Evolutionary conservation across 148 eudicot genomes (phyloP).

Genomic region (Euryodendron excelsum): DNA sequence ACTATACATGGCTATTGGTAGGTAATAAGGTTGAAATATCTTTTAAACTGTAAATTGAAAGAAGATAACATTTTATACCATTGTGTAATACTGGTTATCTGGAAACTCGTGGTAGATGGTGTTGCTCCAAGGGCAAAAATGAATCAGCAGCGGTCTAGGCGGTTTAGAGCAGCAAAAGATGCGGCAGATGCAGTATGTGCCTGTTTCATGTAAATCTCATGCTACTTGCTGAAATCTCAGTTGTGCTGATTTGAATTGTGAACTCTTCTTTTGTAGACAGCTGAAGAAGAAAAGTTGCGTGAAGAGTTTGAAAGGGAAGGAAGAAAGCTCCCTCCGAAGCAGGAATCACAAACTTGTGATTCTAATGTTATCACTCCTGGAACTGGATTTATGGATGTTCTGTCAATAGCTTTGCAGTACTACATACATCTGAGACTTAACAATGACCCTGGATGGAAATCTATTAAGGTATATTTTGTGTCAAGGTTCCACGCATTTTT

Average conservation of each 20-base stretch:
- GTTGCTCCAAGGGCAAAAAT: constrained; percentile 99
- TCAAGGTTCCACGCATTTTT: neutral
- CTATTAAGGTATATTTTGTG: constrained; percentile 61
- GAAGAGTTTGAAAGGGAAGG: constrained; percentile 87
- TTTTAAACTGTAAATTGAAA: neutral
- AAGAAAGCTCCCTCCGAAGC: constrained; percentile 74
- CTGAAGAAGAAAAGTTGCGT: constrained; percentile 82
- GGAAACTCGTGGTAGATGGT: constrained; percentile 58
- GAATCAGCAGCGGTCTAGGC: constrained; percentile 99
- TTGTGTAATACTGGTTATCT: constrained; percentile 10
- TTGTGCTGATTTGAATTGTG: neutral
- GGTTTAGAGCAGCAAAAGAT: constrained; percentile 97
- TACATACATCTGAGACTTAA: constrained; percentile 82
- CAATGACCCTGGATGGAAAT: constrained; percentile 96
- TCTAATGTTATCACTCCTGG: constrained; percentile 97
- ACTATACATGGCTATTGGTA: constrained; percentile 96
- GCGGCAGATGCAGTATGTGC: constrained; percentile 86
- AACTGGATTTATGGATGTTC: constrained; percentile 88
- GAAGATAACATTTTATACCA: neutral
- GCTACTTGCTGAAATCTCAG: neutral
- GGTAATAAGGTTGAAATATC: constrained; percentile 33
- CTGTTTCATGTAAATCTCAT: constrained; percentile 15
- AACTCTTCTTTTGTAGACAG: constrained; percentile 45
- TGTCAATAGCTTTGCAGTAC: constrained; percentile 90
- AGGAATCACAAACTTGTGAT: constrained; percentile 74